Percentiles rank a stretch among this genome's conserved stretches.
Conservation (phyloP, 2,329 filamentous ascomycete genomes). For the Apiospora malaysiana region DNA sequence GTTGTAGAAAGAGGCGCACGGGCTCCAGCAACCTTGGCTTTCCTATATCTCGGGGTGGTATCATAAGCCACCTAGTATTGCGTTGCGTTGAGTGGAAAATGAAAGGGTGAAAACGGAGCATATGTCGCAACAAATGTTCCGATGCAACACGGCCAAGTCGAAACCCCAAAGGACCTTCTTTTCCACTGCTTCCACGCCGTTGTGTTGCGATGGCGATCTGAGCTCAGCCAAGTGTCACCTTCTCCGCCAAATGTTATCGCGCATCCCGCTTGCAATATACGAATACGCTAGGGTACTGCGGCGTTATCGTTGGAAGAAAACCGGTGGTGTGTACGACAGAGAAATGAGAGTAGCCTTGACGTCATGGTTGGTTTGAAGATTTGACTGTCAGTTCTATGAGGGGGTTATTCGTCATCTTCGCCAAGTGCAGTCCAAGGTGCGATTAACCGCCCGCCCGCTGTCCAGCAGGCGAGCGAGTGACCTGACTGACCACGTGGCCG, state of each 20-base stretch:
- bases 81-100: not conserved
- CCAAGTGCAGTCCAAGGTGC: not conserved
- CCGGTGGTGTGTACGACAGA: not conserved
- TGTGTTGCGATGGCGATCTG: not conserved
- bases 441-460: not conserved
- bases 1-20: not conserved
- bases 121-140: slow-evolving; percentile 15
- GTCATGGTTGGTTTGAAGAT: not conserved
- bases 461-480: not conserved
- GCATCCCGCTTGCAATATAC: no score
- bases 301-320: not conserved
- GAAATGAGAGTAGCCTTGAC: not conserved
- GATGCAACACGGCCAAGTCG: not conserved
- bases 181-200: not conserved
- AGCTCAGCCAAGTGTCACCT: not conserved
- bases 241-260: not conserved
- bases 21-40: not conserved
- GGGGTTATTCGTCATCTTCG: not conserved
- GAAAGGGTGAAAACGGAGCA: slow-evolving; percentile 9
- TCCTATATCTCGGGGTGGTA: not conserved
- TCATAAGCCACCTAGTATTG: not conserved
- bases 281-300: no score
- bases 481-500: not conserved
- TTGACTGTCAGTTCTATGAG: not conserved
- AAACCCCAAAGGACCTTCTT: not conserved